phyloP scores from a whole-genome alignment of 2,329 filamentous ascomycete genomes.

The Biscogniauxia sp. region DNA sequence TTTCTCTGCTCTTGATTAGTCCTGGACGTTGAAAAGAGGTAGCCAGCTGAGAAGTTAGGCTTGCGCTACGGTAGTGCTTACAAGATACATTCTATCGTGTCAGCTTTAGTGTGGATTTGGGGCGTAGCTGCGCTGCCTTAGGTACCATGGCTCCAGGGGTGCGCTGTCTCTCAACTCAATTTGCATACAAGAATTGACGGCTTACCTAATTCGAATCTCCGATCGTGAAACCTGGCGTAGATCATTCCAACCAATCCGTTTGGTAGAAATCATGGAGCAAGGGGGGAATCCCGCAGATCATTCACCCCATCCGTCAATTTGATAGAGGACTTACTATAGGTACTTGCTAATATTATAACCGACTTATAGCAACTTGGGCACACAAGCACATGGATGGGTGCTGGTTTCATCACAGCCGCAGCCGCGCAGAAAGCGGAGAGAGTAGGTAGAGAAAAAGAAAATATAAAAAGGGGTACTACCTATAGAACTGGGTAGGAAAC shows the following conservation, averaged over 20 bases:
- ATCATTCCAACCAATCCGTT: background rate
- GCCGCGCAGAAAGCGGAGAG: background rate
- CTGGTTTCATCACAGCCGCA: background rate
- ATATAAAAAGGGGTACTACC: background rate
- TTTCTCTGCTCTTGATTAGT: no score
- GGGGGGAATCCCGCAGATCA: background rate
- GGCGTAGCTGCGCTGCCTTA: background rate
- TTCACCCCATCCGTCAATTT: background rate
- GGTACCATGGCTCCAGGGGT: background rate
- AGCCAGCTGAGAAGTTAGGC: background rate
- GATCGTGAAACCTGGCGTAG: background rate
- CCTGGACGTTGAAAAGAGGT: background rate
- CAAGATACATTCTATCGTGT: background rate
- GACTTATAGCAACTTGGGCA: background rate
- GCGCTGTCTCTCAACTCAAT: no score
- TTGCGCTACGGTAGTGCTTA: background rate
- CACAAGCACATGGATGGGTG: background rate
- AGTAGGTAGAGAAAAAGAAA: background rate
- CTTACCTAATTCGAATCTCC: background rate
- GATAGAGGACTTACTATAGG: background rate
- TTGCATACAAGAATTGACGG: background rate
- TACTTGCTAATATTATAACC: background rate
- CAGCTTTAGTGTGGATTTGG: background rate
- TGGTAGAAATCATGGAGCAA: background rate
- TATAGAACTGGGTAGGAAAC: background rate